Evolutionary conservation across 371 early-diverging fungal genomes (phyloP), one percentile per base, ranked within the genome.

Genomic region (Rhizomucor miehei): DNA sequence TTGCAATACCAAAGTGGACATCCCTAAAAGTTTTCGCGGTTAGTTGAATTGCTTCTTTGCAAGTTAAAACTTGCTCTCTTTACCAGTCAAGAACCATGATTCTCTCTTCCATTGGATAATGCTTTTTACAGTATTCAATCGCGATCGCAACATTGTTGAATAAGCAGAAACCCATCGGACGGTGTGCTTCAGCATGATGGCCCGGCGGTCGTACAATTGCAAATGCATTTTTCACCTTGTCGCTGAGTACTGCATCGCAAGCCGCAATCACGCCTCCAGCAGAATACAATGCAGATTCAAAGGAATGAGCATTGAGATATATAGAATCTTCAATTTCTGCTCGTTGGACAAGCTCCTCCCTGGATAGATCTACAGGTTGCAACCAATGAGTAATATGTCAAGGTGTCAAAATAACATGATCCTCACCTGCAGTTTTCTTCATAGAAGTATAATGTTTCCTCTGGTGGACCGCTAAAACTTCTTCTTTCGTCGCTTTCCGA

Each of bases 81-180:
- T 77, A 85, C 86, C 97, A 97, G 63, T 97, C 97, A 11, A 97
- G 64, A 44, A 97, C 88, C 67, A 95, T 54, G 4, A 93, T 76
- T 37, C 81, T 79, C 38, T 80, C 60, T 4, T 81, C 79, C 16
- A 12, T 34, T 34, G 53, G 53, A 36, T 43, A 52, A 52, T 52
- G 71, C 11, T 44, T 47, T 48, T 58, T 60, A 17, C 89, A 64
- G 29, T 85, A 75, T n/a, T 75, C 68, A 1, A 89, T 82, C 0
- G 95, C 92, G 17, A 96, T 82, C 1, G 89, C 80, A 6, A 95
- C 89, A 64, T 95, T 97, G 68, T 95, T 97, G 53, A 85, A 82
- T 9, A 96, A 39, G 59, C 95, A 97, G 48, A 94, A 97, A 0
- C 96, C 96, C 85, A 74, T 78, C 17, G 82, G 79, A 16, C 73